Conservation (phyloP, 345 rosid species). For the Citrus unshiu region DNA sequence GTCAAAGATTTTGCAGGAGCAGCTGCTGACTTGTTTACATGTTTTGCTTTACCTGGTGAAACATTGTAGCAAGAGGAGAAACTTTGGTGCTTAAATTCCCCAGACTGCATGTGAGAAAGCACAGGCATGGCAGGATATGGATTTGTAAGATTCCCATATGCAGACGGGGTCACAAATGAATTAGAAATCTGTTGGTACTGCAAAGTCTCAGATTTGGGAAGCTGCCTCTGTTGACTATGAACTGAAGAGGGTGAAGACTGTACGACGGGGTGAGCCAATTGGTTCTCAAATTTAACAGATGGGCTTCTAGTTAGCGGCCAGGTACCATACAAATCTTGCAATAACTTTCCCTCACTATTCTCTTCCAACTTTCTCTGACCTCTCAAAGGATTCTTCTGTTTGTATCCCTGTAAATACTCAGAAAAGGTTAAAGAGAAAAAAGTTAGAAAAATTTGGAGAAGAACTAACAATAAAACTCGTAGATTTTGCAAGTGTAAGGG, state of each 20-base stretch:
- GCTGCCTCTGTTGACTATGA: conserved; percentile 43
- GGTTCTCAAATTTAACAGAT: conserved; percentile 37
- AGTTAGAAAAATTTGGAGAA: neutral
- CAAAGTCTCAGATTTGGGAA: conserved; percentile 45
- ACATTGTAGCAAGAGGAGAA: conserved; percentile 46
- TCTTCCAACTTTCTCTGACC: conserved; percentile 38
- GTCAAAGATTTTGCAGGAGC: conserved; percentile 44
- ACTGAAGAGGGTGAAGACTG: conserved; percentile 39
- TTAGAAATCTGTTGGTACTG: conserved; percentile 44
- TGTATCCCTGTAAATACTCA: conserved; percentile 39
- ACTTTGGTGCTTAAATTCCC: conserved; percentile 43
- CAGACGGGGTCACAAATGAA: conserved; percentile 44
- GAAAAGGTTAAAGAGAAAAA: neutral
- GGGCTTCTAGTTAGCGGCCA: conserved; percentile 37
- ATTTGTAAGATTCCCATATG: conserved; percentile 46
- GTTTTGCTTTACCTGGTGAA: conserved; percentile 38
- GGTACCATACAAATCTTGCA: conserved; percentile 37
- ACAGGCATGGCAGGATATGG: conserved; percentile 55
- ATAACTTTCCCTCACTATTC: conserved; percentile 30
- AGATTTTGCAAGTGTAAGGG: neutral
- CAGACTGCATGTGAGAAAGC: conserved; percentile 41
- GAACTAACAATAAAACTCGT: neutral
- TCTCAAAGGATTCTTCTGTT: conserved; percentile 47
- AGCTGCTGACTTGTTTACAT: conserved; percentile 36
- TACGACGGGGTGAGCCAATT: conserved; percentile 25